These are phyloP conservation scores for Fusarium dimerum DNA, from an alignment of 2,329 filamentous ascomycete species.

Conservation along the genomic window DNA sequence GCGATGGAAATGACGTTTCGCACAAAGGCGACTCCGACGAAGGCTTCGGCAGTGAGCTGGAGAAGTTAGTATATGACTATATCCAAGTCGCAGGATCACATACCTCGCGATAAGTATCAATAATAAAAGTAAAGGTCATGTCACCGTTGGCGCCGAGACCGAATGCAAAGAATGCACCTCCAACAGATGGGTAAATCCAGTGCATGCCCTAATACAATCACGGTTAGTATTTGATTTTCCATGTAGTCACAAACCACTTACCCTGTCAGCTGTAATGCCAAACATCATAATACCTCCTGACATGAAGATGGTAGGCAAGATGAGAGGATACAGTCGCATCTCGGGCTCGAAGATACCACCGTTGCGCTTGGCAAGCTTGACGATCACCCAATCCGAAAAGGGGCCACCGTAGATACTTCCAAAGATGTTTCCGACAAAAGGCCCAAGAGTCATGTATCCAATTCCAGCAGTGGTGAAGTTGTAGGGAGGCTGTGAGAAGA, in stretches of 20 bases:
- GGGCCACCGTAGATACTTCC: slow-evolving; percentile 42
- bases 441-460: slow-evolving; percentile 31
- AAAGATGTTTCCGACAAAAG: slow-evolving; percentile 40
- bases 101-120: slow-evolving; percentile 37
- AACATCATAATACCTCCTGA: slow-evolving; percentile 42
- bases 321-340: slow-evolving; percentile 39
- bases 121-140: slow-evolving; percentile 36
- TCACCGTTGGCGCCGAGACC: slow-evolving; percentile 41
- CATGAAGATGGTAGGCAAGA: slow-evolving; percentile 34
- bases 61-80: rapidly evolving
- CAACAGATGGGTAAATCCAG: slow-evolving; percentile 42
- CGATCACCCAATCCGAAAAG: slow-evolving; percentile 40
- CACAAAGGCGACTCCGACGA: slow-evolving; percentile 34
- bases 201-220: slow-evolving; percentile 39
- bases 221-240: background rate
- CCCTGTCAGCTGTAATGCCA: slow-evolving; percentile 37
- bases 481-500: slow-evolving; percentile 38
- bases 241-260: slow-evolving; percentile 15
- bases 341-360: slow-evolving; percentile 46
- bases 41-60: slow-evolving; percentile 29
- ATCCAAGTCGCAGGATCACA: background rate
- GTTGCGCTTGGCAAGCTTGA: slow-evolving; percentile 39
- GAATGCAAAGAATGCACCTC: slow-evolving; percentile 38
- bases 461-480: slow-evolving; percentile 28
- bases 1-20: slow-evolving; percentile 34